phyloP scores from a whole-genome alignment of 164 flowering plant species.

The Tetracentron sinense region DNA sequence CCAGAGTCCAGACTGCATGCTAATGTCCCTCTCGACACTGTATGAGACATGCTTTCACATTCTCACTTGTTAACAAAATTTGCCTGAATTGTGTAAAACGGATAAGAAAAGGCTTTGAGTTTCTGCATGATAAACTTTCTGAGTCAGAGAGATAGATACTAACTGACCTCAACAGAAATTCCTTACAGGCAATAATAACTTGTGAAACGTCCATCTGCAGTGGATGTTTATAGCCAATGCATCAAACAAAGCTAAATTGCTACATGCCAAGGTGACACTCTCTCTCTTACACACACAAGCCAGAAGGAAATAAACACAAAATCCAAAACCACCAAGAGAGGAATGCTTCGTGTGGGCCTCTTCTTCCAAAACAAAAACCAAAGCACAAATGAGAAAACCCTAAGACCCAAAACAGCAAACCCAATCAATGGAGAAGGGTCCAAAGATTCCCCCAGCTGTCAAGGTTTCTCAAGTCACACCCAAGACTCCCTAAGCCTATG shows the following conservation, averaged over 20 bases:
- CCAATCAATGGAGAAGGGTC: too few species aligned
- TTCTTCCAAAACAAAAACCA: background rate
- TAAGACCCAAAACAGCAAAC: too few species aligned
- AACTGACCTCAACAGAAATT: background rate
- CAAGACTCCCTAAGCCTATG: background rate
- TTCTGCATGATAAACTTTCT: background rate
- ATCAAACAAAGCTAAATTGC: background rate
- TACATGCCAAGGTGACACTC: background rate
- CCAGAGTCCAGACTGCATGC: too few species aligned
- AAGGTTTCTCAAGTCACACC: background rate
- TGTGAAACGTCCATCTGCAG: background rate
- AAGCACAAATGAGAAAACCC: too few species aligned
- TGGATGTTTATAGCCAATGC: background rate
- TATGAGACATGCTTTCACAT: too few species aligned
- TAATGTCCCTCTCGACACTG: too few species aligned
- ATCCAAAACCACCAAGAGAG: background rate
- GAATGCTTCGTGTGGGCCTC: constrained; percentile 4
- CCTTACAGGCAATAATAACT: background rate
- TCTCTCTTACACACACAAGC: background rate
- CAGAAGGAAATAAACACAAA: background rate
- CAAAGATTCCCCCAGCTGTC: too few species aligned
- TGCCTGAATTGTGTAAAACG: background rate
- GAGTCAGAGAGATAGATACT: background rate
- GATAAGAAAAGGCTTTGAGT: background rate
- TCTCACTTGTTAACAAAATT: background rate